Base-by-base conservation (phyloP, 192 early-diverging fungal genomes). In the Gaertneriomyces sp. region DNA sequence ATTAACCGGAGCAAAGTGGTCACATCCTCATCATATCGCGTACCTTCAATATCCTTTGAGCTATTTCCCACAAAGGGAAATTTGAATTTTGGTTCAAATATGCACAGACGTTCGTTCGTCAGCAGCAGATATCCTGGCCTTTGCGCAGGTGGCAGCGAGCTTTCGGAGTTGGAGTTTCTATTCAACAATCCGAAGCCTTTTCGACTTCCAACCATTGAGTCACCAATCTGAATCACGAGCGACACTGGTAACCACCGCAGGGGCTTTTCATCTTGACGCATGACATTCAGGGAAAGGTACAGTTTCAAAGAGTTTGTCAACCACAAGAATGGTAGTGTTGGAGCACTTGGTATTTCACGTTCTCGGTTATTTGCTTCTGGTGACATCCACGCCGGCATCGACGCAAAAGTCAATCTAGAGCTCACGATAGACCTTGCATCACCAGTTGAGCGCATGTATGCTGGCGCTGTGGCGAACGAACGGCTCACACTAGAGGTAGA, bases 291-390 rank as follows among this genome's bases (percentile, higher is more conserved):
- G 51, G 75, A 77, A 8, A 83, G 60, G 63, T 81, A 61, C 33
- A 83, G 68, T 57, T 81, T 79, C 40, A 83, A 62, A 19, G 72
- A 46, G 58, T 83, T 83, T 44, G 78, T 81, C 47, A 83, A 69
- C 11, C 44, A 47, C 10, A 69, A 38, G 58, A 79, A 83, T 12
- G 81, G 81, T 12, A 83, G 60, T 6, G 76, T 73, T n/a, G 81
- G 76, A 19, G 76, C 64, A 33, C 73, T 76, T 4, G 73, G 71
- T 41, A 73, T 42, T n/a, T 42, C 8, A 38, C 40, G 20, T 38
- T 40, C 60, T 5, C 7, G 25, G 6, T 40, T n/a, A 16, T 7
- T 7, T 14, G 11, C 39, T 19, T 40, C 39, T 40, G 66, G 47
- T 7, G 11, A 16, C 66, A 68, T 68, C 66, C 66, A 68, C 25